Conservation (phyloP, 495 filamentous ascomycete genomes). For the Recurvomyces mirabilis region DNA sequence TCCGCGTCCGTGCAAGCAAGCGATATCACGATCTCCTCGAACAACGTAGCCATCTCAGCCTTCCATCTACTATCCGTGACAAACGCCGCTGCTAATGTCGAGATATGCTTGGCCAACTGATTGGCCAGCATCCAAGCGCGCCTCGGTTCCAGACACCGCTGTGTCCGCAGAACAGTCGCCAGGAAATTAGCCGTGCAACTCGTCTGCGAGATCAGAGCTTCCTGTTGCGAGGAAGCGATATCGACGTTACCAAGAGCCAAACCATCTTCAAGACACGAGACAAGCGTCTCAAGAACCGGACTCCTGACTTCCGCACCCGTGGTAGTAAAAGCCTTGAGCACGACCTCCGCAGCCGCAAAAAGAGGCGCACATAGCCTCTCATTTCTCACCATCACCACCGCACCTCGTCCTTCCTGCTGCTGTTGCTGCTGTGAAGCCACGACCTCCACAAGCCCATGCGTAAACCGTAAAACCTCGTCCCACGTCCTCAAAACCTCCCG, state of each 20-base stretch:
- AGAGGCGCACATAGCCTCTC: constrained; percentile 5
- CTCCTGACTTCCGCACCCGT: neutral
- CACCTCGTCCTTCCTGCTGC: neutral
- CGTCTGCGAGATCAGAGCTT: neutral
- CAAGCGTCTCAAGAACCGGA: neutral
- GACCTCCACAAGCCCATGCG: constrained; percentile 10
- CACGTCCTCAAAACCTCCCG: constrained; percentile 53
- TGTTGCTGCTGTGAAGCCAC: neutral
- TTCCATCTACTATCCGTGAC: constrained; percentile 58
- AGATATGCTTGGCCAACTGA: constrained; percentile 66
- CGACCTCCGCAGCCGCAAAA: constrained; percentile 4
- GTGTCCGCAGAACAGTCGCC: no score
- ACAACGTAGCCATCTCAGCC: constrained; percentile 50
- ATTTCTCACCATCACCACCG: neutral
- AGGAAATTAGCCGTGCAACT: neutral
- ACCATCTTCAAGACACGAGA: neutral
- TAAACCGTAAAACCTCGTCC: constrained; percentile 54
- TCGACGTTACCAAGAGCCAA: neutral
- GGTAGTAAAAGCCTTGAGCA: constrained; percentile 4
- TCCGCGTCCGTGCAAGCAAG: constrained; percentile 43
- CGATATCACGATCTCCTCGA: constrained; percentile 65
- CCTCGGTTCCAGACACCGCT: no score
- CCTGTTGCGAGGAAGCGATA: neutral
- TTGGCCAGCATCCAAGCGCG: constrained; percentile 56
- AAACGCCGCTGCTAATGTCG: constrained; percentile 66